These are phyloP conservation scores for Vitis hybrid DNA, from an alignment of 177 flowering plant genomes.

Conservation along the genomic window DNA sequence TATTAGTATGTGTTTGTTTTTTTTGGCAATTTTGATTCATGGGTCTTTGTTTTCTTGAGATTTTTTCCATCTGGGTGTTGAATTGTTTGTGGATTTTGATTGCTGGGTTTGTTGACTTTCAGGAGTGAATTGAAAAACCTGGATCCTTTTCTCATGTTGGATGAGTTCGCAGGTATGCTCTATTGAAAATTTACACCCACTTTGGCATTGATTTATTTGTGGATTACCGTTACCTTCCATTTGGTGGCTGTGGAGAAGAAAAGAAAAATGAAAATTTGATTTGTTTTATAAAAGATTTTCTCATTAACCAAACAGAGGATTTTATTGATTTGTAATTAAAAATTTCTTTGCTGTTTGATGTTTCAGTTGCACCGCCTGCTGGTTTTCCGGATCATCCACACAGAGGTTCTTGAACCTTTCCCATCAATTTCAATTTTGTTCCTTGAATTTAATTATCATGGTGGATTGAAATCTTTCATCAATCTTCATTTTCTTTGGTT, in stretches of 20 bases:
- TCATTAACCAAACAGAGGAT: neutral
- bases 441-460: neutral
- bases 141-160: slow-evolving; percentile 89
- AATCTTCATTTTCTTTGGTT: neutral
- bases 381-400: slow-evolving; percentile 98
- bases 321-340: neutral
- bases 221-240: neutral
- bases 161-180: slow-evolving; percentile 69
- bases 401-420: slow-evolving; percentile 45
- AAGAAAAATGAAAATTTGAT: no score
- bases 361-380: slow-evolving; percentile 87
- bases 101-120: slow-evolving; percentile 12
- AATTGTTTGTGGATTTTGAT: slow-evolving; percentile 1
- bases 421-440: neutral
- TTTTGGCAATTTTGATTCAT: neutral
- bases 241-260: neutral
- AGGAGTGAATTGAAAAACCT: slow-evolving; percentile 68
- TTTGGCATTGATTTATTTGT: neutral
- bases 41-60: neutral
- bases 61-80: slow-evolving; percentile 9
- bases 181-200: no score
- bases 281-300: no score
- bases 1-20: neutral
- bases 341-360: neutral
- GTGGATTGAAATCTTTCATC: neutral